Base-by-base conservation (phyloP, 768 basidiomycete genomes). In the Termitomyces eurrhizus region DNA sequence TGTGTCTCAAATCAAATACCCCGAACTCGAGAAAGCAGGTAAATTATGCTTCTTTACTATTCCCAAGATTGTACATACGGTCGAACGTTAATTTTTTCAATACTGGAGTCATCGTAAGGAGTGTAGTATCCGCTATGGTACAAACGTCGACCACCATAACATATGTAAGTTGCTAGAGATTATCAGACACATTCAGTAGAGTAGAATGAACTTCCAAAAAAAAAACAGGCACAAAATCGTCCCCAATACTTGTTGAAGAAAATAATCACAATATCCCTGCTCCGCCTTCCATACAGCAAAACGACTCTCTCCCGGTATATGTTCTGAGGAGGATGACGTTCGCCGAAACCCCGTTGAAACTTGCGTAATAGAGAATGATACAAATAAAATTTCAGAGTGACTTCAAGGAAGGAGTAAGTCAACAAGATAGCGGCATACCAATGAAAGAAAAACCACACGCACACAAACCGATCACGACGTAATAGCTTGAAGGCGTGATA, bases 401-500 rank as follows among this genome's bases (percentile, higher is more conserved):
- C 59, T 53, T 44, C 36, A 53, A 53, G 44, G 58, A 55, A 37
- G 46, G 8, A 41, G 16, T 1, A n/a, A 50, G 46, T 60, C 53
- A 60, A 54, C 45, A 7, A 41, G 26, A 18, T 44, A 7, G 42
- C 29, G 32, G 45, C 50, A 42, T 21, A 51, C 7, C 3, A 41
- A 39, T 32, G 59, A 50, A 39, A 55, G n/a, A 24, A 50, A 39
- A 55, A 24, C 4, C 4, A 50, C 7, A 60, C 59, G 21, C 18
- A 64, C 67, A 58, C 41, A 60, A 56, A 65, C 58, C 39, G 52
- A 62, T 67, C 52, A 68, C 59, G 67, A 67, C 16, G 58, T 61
- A 35, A 64, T 57, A 29, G 66, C 51, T 52, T 71, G 67, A 35
- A 64, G 58, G 44, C 68, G 70, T 3, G 69, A 59, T 29, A 68